Conservation (phyloP, 2,329 filamentous ascomycete species). For the Colletotrichum somersetense region DNA sequence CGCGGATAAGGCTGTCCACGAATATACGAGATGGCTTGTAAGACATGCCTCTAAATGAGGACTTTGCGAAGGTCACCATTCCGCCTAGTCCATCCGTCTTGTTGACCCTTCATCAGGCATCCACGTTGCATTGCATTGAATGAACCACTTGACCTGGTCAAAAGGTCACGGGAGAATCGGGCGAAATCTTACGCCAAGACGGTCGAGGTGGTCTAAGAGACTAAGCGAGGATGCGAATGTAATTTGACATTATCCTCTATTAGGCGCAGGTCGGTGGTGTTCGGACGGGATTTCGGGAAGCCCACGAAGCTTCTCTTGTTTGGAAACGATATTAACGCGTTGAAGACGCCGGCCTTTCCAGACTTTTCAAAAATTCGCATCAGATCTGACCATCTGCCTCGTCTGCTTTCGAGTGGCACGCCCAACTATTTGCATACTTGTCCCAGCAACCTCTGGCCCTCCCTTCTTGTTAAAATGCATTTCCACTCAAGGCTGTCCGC, state of each 20-base stretch:
- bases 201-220: constrained; percentile 1
- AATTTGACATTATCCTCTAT: constrained; percentile 6
- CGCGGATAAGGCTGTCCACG: constrained; percentile 5
- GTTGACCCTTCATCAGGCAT: constrained; percentile 5
- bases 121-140: constrained; percentile 8
- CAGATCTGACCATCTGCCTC: constrained; percentile 9
- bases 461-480: constrained; percentile 10
- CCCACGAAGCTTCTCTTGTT: constrained; percentile 2
- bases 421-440: constrained; percentile 8
- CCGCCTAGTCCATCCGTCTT: neutral
- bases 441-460: constrained; percentile 5
- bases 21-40: constrained; percentile 6
- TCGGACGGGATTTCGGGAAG: constrained; percentile 10
- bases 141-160: constrained; percentile 6
- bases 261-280: neutral
- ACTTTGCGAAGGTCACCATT: constrained; percentile 10
- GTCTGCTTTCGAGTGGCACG: constrained; percentile 14
- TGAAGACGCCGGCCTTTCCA: constrained; percentile 9
- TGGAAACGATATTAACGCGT: constrained; percentile 6
- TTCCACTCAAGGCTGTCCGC: constrained; percentile 7
- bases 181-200: constrained; percentile 6
- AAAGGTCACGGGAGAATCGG: constrained; percentile 6
- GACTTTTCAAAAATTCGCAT: constrained; percentile 9
- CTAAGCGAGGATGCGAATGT: neutral
- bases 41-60: constrained; percentile 7